Base-by-base conservation (phyloP, 306 rosid genomes). In the Cicer bijugum region DNA sequence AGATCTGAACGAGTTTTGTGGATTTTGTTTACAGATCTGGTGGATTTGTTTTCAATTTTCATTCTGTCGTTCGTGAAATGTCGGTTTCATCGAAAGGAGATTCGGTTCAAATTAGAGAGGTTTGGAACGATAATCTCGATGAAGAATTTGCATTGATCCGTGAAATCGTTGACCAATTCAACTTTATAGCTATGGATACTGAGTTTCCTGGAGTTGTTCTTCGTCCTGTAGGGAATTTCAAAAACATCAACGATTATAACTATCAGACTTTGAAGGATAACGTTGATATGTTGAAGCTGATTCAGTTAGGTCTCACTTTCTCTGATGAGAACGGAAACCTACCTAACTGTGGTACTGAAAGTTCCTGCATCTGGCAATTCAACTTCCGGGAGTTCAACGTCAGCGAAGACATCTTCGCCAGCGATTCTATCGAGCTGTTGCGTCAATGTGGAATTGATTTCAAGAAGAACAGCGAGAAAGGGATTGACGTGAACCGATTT, bases 171-270 rank as follows among this genome's bases (percentile, higher is more conserved):
- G 95, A 87, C 38, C 19, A 61, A 9, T 90, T 10, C 48, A 82
- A 78, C 78, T 90, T 83, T 17, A 77, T 92, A 2, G 98, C 98
- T 0, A 92, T 92, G 98, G 98, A 92, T 33, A 90, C 98, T 0
- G 98, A 92, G 86, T 92, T 92, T 55, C 98, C 98, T 0, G 98
- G 98, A 0, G 98, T 92, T 9, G 98, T 92, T 71, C 96, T 89
- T 78, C 96, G 98, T 7, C 97, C 97, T 0, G 69, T 90, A 14
- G 96, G 91, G 7, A 81, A 78, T n/a, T 93, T 93, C 62, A 89
- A 90, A 82, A 78, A 87, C 71, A 89, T 89, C 42, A 93, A 84
- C 20, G 97, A 93, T 53, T 93, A 60, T 46, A 90, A 93, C 85
- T 93, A 93, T 20, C 92, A 84, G 56, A 90, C 98, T 1, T 71